Evolutionary conservation across 164 flowering plant genomes (phyloP).

Genomic region (Annona squamosa): DNA sequence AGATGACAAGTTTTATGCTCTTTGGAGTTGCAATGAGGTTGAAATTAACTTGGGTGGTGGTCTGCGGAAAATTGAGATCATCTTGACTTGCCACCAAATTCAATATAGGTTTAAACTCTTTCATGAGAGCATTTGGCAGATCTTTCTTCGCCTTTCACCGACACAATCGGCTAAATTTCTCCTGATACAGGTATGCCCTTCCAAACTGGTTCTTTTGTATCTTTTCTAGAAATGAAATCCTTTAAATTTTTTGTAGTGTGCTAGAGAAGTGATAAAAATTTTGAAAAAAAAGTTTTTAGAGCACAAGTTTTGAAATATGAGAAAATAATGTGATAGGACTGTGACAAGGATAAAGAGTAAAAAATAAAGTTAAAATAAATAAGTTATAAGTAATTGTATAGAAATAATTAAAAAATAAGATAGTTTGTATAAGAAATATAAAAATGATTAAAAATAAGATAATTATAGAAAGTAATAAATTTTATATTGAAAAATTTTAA

Average conservation of each 20-base stretch:
- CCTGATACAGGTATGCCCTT: constrained; percentile 5
- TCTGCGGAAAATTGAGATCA: constrained; percentile 16
- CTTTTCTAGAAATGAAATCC: neutral
- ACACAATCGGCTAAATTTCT: constrained; percentile 33
- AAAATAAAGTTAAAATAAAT: no score
- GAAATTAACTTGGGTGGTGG: constrained; percentile 44
- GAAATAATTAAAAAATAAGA: no score
- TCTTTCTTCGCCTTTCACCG: constrained; percentile 42
- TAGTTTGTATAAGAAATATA: no score
- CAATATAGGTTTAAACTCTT: constrained; percentile 35
- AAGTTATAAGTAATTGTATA: no score
- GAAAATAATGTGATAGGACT: no score
- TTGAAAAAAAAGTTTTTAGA: no score
- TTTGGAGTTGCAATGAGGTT: constrained; percentile 5
- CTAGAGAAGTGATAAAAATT: no score
- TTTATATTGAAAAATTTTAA: no score
- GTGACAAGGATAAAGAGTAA: no score
- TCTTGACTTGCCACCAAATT: constrained; percentile 4
- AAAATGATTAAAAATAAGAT: no score
- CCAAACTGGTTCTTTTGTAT: constrained; percentile 51
- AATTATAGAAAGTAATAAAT: no score
- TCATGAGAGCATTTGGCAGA: constrained; percentile 62
- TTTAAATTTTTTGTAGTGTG: neutral
- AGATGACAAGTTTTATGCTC: neutral
- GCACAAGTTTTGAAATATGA: no score